A percentile compares a stretch with the other conserved stretches of the same genome.
Conservation (phyloP, 805 yeast species). For the Lipomyces yamadae region DNA sequence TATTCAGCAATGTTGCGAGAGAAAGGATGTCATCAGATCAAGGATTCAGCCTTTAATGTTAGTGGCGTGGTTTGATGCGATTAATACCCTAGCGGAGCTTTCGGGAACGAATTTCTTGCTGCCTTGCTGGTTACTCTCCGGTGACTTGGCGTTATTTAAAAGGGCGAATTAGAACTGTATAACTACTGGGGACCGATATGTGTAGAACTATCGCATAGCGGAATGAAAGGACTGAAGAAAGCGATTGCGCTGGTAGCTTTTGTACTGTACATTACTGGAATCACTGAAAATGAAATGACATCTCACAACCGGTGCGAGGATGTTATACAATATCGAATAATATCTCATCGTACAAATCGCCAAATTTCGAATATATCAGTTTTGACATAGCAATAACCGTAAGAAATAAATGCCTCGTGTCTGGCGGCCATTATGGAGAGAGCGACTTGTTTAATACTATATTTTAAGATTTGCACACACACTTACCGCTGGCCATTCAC, state of each 20-base stretch:
- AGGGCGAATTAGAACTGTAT: not conserved
- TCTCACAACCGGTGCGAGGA: conserved; percentile 2
- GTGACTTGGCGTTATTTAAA: not conserved
- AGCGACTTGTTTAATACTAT: not conserved
- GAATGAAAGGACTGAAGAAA: not conserved
- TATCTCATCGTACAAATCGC: not conserved
- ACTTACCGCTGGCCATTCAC: not conserved
- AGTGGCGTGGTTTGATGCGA: not conserved
- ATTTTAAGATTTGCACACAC: not conserved
- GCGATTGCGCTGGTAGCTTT: not conserved
- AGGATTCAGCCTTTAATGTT: not conserved
- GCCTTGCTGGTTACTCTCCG: not conserved
- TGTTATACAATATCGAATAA: conserved; percentile 1
- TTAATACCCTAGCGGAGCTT: not conserved
- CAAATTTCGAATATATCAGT: not conserved
- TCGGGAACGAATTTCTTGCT: not conserved
- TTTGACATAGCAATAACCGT: conserved; percentile 2
- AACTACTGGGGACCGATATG: conserved; percentile 4
- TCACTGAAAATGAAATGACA: not conserved
- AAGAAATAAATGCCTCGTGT: not conserved
- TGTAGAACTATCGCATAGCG: not conserved
- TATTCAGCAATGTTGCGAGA: not conserved
- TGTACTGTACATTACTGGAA: conserved; percentile 1
- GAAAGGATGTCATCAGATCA: not conserved
- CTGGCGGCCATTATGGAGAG: not conserved